Conservation (phyloP, 108 stramenopile genomes). For the Cylindrotheca closterium region DNA sequence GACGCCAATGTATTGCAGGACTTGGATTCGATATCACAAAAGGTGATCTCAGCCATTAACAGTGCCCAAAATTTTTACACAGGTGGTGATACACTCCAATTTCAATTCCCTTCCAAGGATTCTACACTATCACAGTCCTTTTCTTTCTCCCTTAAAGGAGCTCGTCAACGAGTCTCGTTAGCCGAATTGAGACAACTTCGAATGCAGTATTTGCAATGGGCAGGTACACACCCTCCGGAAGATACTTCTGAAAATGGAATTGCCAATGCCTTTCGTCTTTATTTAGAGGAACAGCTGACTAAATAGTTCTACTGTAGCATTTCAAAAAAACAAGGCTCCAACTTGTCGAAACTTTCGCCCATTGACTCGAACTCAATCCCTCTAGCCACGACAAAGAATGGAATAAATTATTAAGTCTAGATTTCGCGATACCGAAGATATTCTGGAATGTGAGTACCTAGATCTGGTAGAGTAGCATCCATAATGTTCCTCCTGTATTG, state of each 20-base stretch:
- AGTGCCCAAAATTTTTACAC: constrained; percentile 39
- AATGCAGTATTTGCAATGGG: constrained; percentile 68
- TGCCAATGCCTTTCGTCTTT: constrained; percentile 43
- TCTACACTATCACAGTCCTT: constrained; percentile 6
- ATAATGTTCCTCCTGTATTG: too few relatives aligned
- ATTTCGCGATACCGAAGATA: too few relatives aligned
- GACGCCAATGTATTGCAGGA: constrained; percentile 39
- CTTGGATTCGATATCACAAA: constrained; percentile 54
- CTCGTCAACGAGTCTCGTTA: constrained; percentile 26
- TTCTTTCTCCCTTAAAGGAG: constrained; percentile 1
- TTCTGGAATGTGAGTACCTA: too few relatives aligned
- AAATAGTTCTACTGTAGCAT: not conserved
- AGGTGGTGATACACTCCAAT: constrained; percentile 11
- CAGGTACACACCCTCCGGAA: constrained; percentile 47
- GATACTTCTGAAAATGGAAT: constrained; percentile 55
- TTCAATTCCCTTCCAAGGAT: constrained; percentile 6
- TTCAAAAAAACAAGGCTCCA: too few relatives aligned
- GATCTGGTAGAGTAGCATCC: too few relatives aligned
- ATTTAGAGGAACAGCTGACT: constrained; percentile 52
- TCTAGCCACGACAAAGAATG: too few relatives aligned
- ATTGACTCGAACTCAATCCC: too few relatives aligned
- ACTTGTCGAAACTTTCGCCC: too few relatives aligned
- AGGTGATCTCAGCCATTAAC: constrained; percentile 48
- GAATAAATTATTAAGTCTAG: too few relatives aligned
- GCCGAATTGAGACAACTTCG: constrained; percentile 53